Conservation (phyloP, 164 flowering plant genomes). For the Nymphaea thermarum region DNA sequence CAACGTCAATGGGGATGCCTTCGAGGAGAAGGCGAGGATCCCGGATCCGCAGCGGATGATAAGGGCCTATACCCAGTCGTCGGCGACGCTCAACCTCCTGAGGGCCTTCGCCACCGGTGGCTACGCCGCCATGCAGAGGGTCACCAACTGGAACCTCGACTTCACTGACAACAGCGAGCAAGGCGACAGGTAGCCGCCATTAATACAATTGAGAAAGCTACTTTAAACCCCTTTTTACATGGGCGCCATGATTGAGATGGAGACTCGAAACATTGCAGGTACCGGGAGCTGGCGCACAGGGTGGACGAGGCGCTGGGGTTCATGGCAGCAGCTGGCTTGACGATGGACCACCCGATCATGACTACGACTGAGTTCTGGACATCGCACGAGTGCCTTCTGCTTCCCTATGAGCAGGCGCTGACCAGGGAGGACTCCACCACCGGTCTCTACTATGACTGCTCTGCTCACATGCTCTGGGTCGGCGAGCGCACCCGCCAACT, state of each 20-base stretch:
- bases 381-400: conserved; percentile 84
- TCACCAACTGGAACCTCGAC: conserved; percentile 87
- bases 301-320: conserved; percentile 93
- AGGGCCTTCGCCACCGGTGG: conserved; percentile 95
- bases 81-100: conserved; percentile 74
- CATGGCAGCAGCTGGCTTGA: conserved; percentile 88
- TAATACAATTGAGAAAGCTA: not conserved
- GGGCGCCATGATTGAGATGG: too few relatives aligned
- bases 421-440: conserved; percentile 86
- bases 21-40: conserved; percentile 53
- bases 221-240: not conserved
- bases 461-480: conserved; percentile 92
- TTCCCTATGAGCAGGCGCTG: conserved; percentile 85
- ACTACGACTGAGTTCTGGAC: conserved; percentile 91
- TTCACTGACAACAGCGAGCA: conserved; percentile 87
- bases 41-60: conserved; percentile 90
- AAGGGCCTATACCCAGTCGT: conserved; percentile 78
- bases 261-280: conserved; percentile 26
- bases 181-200: conserved; percentile 55
- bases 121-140: conserved; percentile 94
- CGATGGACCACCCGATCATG: conserved; percentile 79
- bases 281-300: conserved; percentile 75
- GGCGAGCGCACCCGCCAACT: conserved; percentile 90
- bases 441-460: conserved; percentile 82
- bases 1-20: conserved; percentile 76